Evolutionary conservation across 371 early-diverging fungal species (phyloP), one percentile per base, ranked within the genome.

Genomic region (Mortierella sp.): DNA sequence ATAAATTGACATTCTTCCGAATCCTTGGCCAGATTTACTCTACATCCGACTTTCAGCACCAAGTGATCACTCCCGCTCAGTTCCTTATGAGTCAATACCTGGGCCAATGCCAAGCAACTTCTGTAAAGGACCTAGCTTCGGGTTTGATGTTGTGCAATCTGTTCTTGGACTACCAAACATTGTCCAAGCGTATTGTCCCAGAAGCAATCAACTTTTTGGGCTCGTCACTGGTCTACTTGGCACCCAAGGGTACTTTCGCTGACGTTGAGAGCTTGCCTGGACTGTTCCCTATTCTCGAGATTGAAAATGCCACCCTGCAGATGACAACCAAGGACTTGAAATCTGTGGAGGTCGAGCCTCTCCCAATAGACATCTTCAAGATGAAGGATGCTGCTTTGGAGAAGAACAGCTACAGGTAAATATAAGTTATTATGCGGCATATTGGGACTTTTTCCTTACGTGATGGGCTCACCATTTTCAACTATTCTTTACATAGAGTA

Each of bases 41-140:
- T 5, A 91, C 96, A 11, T 96, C 97, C 5, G 98, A 98, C 90
- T 89, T 92, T 64, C 88, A 87, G 61, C 97, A 98, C 84, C 88
- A 93, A 5, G 91, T 97, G 20, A 88, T 93, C n/a, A 96, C 97
- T 3, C 98, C 97, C 11, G 89, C 93, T 22, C 85, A 89, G 69
- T 68, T 96, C 12, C 84, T 95, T 30, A 91, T 97, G 84, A 85
- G 89, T 47, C 93, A 95, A 83, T 93, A 89, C 64, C 85, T 98
- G 20, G 77, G 88, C 18, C 92, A 93, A 72, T 87, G 90, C 57
- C 89, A 88, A 43, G 83, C 93, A n/a, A 70, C 72, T 20, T 86
- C 85, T n/a, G 84, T 89, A 62, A 72, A 87, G 22, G 96, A 95
- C 75, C 68, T 94, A 12, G 86, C 90, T 1, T 86, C 89, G 6